phyloP scores from a whole-genome alignment of 768 basidiomycete species.

The Tulasnella sp. region DNA sequence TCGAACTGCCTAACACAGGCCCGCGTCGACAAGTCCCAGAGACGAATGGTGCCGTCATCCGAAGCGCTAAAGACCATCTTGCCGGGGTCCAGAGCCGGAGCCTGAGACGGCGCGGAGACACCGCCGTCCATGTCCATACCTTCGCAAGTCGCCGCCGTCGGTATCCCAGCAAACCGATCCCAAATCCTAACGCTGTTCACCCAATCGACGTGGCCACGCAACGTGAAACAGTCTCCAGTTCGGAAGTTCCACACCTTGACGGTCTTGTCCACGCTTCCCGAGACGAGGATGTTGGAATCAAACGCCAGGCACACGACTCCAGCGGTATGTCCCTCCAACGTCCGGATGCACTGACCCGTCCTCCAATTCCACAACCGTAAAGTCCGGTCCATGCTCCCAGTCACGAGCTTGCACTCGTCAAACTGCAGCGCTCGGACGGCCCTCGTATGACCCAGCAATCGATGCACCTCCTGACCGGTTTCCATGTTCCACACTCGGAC shows the following conservation, averaged over 20 bases:
- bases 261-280: conserved; percentile 90
- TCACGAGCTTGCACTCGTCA: conserved; percentile 91
- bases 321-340: conserved; percentile 83
- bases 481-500: conserved; percentile 96
- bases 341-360: conserved; percentile 79
- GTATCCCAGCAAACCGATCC: conserved; percentile 54
- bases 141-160: conserved; percentile 23
- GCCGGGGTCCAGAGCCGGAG: conserved; percentile 42
- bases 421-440: conserved; percentile 93
- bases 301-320: conserved; percentile 90
- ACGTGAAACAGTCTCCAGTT: conserved; percentile 84
- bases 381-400: conserved; percentile 93
- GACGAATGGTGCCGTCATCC: conserved; percentile 86
- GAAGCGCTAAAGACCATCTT: conserved; percentile 98
- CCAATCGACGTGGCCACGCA: conserved; percentile 93
- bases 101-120: conserved; percentile 24
- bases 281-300: conserved; percentile 86
- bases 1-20: conserved; percentile 82
- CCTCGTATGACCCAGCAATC: conserved; percentile 83
- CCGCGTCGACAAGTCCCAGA: conserved; percentile 85
- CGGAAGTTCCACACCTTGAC: conserved; percentile 94
- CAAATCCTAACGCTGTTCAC: conserved; percentile 93
- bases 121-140: background rate
- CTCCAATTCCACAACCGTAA: conserved; percentile 97
- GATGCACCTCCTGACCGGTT: conserved; percentile 75